Percentiles rank a stretch among this genome's conserved stretches.
These are phyloP conservation scores for Coffea humblotiana DNA, from an alignment of 305 asterid species.

Conservation along the genomic window DNA sequence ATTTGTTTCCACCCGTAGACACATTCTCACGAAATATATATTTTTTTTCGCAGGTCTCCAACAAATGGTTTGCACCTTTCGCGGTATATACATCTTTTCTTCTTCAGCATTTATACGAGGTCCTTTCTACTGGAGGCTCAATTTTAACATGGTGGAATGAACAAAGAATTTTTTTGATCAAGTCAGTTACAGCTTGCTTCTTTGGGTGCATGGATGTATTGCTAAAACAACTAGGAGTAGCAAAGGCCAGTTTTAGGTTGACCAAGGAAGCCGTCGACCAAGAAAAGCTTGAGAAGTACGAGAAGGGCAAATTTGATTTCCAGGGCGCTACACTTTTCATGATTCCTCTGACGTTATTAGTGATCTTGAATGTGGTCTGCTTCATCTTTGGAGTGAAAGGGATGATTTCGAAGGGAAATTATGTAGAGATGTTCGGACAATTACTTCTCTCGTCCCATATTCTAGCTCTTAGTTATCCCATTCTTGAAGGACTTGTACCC, in stretches of 20 bases:
- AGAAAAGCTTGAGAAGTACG: conserved; percentile 57
- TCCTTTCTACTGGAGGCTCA: conserved; percentile 41
- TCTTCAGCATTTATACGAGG: conserved; percentile 46
- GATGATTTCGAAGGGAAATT: conserved; percentile 36
- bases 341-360: conserved; percentile 64
- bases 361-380: conserved; percentile 56
- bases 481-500: conserved; percentile 59
- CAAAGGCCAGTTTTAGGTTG: conserved; percentile 55
- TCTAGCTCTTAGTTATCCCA: conserved; percentile 64
- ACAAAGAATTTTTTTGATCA: conserved; percentile 62
- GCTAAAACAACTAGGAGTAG: conserved; percentile 43
- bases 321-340: conserved; percentile 70
- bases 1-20: background rate
- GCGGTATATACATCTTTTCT: conserved; percentile 48
- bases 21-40: background rate
- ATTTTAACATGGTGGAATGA: conserved; percentile 49
- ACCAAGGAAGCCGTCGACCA: conserved; percentile 63
- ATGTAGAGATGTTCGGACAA: conserved; percentile 66
- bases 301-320: conserved; percentile 62
- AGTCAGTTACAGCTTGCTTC: conserved; percentile 42
- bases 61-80: conserved; percentile 45
- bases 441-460: conserved; percentile 50
- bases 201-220: conserved; percentile 51
- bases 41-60: conserved; percentile 38
- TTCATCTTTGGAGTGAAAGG: conserved; percentile 54